These are phyloP conservation scores for Colletotrichum theobromicola DNA, from an alignment of 2,329 filamentous ascomycete species.

Conservation along the genomic window DNA sequence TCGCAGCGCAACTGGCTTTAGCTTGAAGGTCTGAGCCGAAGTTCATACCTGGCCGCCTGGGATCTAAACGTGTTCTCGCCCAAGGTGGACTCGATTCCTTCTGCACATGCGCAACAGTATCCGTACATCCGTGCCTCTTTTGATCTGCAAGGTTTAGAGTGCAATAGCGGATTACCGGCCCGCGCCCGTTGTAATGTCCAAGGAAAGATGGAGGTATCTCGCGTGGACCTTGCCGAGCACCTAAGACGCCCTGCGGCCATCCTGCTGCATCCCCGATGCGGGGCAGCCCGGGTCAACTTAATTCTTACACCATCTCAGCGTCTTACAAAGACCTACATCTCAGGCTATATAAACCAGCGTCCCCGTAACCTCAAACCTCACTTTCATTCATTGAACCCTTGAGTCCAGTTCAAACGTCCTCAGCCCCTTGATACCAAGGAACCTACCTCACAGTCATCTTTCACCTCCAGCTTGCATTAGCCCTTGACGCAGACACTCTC, in stretches of 20 bases:
- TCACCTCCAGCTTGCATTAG: neutral
- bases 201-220: neutral
- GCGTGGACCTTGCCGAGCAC: neutral
- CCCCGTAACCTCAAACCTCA: neutral
- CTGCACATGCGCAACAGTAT: neutral
- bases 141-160: neutral
- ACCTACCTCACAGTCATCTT: neutral
- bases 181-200: neutral
- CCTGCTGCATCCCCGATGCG: neutral
- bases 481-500: neutral
- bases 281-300: neutral
- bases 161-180: neutral
- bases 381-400: neutral
- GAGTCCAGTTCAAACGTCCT: neutral
- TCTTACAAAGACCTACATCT: neutral
- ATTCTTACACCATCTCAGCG: neutral
- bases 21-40: neutral
- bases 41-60: neutral
- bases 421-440: neutral
- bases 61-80: neutral
- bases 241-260: neutral
- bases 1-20: neutral
- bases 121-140: neutral
- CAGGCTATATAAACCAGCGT: neutral
- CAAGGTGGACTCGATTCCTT: neutral